Base-by-base conservation (phyloP, 345 rosid species). In the Corymbia maculata region DNA sequence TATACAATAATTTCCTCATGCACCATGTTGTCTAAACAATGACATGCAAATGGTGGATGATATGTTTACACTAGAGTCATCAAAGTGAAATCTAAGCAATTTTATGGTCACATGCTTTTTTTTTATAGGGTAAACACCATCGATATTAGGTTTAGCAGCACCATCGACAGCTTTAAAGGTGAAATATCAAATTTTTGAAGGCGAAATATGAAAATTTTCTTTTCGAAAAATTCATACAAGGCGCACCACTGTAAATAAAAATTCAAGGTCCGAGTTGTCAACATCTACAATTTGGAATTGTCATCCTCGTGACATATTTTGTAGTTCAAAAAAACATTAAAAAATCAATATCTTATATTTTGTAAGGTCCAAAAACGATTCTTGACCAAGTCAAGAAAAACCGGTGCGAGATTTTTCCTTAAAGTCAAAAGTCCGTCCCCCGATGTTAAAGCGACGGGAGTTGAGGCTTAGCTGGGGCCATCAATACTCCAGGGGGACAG, bases 41-140 rank as follows among this genome's bases (percentile, higher is more conserved):
- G 19, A 4, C 79, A 32, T 17, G 47, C 8, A 17, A 70, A 32
- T 36, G 47, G 9, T 36, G 47, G 9, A 32, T 32, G 45, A 16
- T 32, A 32, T 10, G 24, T 70, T 68, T 1, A 8, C 3, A 14
- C 42, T 30, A 30, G 0, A 5, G 45, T 32, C 6, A 68, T 21
- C 79, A 16, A 30, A 32, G 45, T 17, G 1, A 32, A 70, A 70
- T 16, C 3, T 36, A 17, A 70, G 12, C 24, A 75, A 42, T 19
- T 36, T 75, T 32, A 59, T 26, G 2, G 26, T 59, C 68, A 59
- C 68, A 1, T 26, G 6, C 2, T 12, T 26, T 26, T 32, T 17
- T 16, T 4, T 17, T 8, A 32, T 16, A 16, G 0, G 13, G 17
- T 16, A 36, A 17, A 17, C 0, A 1, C 13, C 4, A 70, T 70